A percentile compares a stretch with the other conserved stretches of the same genome.
These are phyloP conservation scores for Cyclocybe cylindracea DNA, from an alignment of 768 basidiomycete species.

Conservation along the genomic window DNA sequence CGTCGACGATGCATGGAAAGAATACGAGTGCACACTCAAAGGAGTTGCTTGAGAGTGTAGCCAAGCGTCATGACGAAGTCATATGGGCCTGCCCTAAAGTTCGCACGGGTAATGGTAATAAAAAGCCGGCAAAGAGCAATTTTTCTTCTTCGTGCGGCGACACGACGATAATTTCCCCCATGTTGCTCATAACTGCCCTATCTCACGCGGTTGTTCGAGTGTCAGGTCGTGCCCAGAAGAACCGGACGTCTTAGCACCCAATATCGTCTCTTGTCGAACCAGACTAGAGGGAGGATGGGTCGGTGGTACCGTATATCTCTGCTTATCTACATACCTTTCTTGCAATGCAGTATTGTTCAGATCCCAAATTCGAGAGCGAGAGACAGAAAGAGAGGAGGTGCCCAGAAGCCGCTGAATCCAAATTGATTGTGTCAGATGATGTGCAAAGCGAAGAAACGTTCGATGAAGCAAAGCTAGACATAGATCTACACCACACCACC, in stretches of 20 bases:
- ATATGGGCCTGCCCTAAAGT: slow-evolving; percentile 36
- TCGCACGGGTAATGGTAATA: slow-evolving; percentile 31
- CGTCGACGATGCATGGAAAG: too few relatives aligned
- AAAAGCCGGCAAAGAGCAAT: slow-evolving; percentile 10
- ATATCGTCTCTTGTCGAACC: slow-evolving; percentile 45
- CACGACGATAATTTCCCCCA: slow-evolving; percentile 79
- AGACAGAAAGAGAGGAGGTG: background rate
- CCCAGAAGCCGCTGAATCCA: background rate
- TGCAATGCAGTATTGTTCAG: background rate
- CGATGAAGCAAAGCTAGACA: background rate
- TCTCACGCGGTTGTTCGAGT: slow-evolving; percentile 79
- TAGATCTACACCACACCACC: background rate
- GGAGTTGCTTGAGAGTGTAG: background rate
- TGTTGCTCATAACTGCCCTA: slow-evolving; percentile 84
- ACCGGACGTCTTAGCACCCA: slow-evolving; percentile 86
- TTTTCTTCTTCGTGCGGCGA: slow-evolving; percentile 69
- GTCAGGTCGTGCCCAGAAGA: slow-evolving; percentile 82
- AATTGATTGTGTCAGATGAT: background rate
- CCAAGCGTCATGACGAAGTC: background rate
- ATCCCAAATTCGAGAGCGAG: background rate
- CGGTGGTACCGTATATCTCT: slow-evolving; percentile 65
- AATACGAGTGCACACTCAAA: background rate
- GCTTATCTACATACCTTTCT: slow-evolving; percentile 5
- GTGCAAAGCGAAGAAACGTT: too few relatives aligned
- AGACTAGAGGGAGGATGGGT: slow-evolving; percentile 64